A percentile compares a stretch with the other conserved stretches of the same genome.
phyloP scores from a whole-genome alignment of 2,329 filamentous ascomycete genomes.

The Sporothrix pseudoabietina region DNA sequence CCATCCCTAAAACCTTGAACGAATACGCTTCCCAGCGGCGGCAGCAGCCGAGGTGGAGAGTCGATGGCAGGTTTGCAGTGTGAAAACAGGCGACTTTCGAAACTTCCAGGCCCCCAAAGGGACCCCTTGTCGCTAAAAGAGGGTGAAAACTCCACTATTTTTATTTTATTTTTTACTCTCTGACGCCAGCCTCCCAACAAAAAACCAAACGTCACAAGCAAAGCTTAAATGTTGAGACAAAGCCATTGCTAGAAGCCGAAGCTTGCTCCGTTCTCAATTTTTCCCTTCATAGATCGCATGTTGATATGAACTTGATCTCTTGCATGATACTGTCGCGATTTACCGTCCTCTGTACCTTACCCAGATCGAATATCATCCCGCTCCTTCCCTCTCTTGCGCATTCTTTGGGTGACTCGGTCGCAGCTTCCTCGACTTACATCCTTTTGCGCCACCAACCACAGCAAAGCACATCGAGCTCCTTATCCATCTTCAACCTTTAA shows the following conservation, averaged over 20 bases:
- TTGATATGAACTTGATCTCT: neutral
- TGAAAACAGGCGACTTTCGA: conserved; percentile 10
- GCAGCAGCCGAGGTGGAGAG: conserved; percentile 21
- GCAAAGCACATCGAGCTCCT: neutral
- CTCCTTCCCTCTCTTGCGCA: neutral
- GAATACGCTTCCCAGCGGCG: conserved; percentile 10
- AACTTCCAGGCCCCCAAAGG: neutral
- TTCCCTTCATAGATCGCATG: neutral
- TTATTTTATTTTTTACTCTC: neutral
- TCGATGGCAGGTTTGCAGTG: neutral
- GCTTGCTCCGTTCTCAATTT: neutral
- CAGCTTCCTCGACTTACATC: neutral
- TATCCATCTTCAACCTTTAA: neutral
- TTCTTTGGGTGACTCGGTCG: neutral
- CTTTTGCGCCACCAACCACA: conserved; percentile 13
- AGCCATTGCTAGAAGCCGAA: neutral
- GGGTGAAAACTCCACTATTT: conserved; percentile 3
- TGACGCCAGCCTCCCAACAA: conserved; percentile 24
- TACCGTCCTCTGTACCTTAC: neutral
- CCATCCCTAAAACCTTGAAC: neutral
- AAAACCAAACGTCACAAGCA: conserved; percentile 2
- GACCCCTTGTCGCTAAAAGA: neutral
- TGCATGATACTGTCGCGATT: neutral
- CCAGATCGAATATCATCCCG: neutral
- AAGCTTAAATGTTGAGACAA: conserved; percentile 23